Evolutionary conservation across 2,329 filamentous ascomycete genomes (phyloP).

Genomic region (Dryadomyces sulphureus): DNA sequence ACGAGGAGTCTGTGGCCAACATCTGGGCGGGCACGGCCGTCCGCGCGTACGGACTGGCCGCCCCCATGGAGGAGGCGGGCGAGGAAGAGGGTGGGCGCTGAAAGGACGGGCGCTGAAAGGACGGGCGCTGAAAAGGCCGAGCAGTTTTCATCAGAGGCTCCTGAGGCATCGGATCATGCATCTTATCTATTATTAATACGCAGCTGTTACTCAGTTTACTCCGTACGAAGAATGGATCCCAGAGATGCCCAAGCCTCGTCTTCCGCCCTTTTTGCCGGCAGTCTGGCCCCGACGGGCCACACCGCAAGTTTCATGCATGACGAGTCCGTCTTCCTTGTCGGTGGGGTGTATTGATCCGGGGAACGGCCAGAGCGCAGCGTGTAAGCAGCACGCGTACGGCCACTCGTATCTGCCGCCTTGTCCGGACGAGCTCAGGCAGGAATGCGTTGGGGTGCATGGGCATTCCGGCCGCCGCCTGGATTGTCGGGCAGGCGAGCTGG

Average conservation of each 20-base stretch:
- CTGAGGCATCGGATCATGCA: no score
- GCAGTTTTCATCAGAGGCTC: no score
- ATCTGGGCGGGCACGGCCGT: conserved; percentile 62
- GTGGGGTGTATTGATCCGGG: neutral
- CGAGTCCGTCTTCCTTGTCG: neutral
- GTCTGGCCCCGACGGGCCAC: neutral
- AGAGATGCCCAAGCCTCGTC: no score
- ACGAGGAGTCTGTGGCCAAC: conserved; percentile 43
- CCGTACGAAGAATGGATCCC: neutral
- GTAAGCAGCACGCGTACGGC: no score
- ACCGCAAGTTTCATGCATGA: neutral
- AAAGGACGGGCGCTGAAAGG: neutral
- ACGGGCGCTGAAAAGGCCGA: no score
- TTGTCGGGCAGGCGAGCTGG: no score
- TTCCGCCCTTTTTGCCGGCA: no score
- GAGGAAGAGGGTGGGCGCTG: neutral
- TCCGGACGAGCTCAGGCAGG: no score
- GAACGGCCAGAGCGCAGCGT: neutral
- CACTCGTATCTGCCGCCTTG: no score
- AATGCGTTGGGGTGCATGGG: neutral
- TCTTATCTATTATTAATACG: no score
- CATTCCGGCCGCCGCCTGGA: no score
- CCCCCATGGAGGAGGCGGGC: neutral
- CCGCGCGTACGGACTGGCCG: conserved; percentile 48
- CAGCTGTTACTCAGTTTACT: no score